Evolutionary conservation across 768 basidiomycete genomes (phyloP).

Genomic region (Mycena metata): DNA sequence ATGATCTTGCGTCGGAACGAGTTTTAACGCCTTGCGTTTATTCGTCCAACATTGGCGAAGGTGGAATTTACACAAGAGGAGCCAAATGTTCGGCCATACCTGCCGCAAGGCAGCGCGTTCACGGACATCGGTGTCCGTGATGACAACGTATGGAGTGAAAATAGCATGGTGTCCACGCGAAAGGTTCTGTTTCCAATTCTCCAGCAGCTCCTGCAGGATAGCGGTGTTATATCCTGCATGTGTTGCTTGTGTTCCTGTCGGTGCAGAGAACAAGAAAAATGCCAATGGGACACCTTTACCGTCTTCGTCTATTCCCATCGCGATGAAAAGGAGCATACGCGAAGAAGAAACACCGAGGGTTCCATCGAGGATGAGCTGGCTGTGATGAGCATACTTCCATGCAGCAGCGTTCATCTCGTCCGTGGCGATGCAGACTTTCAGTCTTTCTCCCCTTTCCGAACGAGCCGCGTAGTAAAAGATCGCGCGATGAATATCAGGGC

Average conservation of each 20-base stretch:
- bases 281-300: neutral
- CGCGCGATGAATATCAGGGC: slow-evolving; percentile 14
- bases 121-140: slow-evolving; percentile 9
- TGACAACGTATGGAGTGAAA: neutral
- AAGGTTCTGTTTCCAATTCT: neutral
- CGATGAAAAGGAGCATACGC: neutral
- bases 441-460: slow-evolving; percentile 37
- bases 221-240: neutral
- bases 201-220: neutral
- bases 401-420: slow-evolving; percentile 41
- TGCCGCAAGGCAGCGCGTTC: slow-evolving; percentile 8
- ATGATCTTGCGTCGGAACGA: neutral
- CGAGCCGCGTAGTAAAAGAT: slow-evolving; percentile 47
- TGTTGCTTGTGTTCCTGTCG: neutral
- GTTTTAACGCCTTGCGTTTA: slow-evolving; percentile 14
- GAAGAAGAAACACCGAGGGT: slow-evolving; percentile 39
- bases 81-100: slow-evolving; percentile 2
- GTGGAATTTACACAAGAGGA: slow-evolving; percentile 10
- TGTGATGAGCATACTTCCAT: slow-evolving; percentile 40
- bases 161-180: neutral
- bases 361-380: slow-evolving; percentile 41
- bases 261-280: neutral
- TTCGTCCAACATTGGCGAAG: slow-evolving; percentile 15
- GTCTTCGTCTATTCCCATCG: slow-evolving; percentile 1
- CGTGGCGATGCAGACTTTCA: slow-evolving; percentile 51